These are phyloP conservation scores for Botrytis sinoallii DNA, from an alignment of 2,329 filamentous ascomycete species.

Conservation along the genomic window DNA sequence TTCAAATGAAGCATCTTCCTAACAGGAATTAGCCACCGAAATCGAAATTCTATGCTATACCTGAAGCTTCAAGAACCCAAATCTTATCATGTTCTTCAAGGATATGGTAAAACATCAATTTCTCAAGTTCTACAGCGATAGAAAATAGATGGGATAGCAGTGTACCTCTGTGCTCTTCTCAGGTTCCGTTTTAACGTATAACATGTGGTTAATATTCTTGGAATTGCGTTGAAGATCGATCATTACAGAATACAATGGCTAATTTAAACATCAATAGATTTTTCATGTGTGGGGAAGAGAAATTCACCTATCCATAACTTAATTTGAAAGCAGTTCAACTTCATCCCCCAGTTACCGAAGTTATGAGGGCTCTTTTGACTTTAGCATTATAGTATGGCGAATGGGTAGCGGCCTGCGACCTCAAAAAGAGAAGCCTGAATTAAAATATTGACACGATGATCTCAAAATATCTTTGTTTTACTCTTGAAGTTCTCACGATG, in stretches of 20 bases:
- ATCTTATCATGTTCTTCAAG: neutral
- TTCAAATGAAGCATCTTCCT: neutral
- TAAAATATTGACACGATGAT: neutral
- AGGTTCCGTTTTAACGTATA: neutral
- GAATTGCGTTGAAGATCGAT: neutral
- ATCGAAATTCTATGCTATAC: neutral
- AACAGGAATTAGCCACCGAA: neutral
- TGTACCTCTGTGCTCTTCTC: neutral
- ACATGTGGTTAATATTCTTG: too few species aligned
- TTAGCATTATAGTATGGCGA: neutral
- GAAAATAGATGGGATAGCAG: too few species aligned
- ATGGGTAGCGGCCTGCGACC: neutral
- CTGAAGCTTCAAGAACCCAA: neutral
- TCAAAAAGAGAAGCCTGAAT: too few species aligned
- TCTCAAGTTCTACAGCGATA: too few species aligned
- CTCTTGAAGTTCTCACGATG: neutral
- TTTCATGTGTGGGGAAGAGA: too few species aligned
- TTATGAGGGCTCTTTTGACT: neutral
- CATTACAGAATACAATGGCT: neutral
- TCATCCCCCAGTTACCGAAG: neutral
- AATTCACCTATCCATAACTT: neutral
- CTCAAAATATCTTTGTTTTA: neutral
- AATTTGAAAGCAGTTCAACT: neutral
- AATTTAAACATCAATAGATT: neutral
- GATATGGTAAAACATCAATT: rapidly evolving